Evolutionary conservation across 2,329 filamentous ascomycete genomes (phyloP).

Genomic region (Ampelomyces quisqualis): DNA sequence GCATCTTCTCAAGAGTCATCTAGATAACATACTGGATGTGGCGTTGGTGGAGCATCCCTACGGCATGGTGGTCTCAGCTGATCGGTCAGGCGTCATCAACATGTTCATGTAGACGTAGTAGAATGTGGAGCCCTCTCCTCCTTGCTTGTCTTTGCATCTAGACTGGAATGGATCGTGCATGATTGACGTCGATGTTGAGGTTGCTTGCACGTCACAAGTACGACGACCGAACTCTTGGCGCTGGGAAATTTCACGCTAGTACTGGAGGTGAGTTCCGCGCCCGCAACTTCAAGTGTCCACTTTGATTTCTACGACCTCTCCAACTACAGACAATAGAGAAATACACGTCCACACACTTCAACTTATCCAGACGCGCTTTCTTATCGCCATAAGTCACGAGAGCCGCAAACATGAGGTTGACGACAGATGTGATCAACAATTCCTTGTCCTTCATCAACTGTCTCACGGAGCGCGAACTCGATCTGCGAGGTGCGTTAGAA

Average conservation of each 20-base stretch:
- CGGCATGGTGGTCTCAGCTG: constrained; percentile 87
- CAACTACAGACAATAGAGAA: too few species aligned
- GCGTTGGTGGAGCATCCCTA: constrained; percentile 87
- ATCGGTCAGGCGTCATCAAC: constrained; percentile 86
- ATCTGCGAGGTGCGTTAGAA: constrained; percentile 98
- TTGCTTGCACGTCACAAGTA: too few species aligned
- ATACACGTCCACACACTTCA: neutral
- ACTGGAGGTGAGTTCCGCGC: too few species aligned
- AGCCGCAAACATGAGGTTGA: constrained; percentile 80
- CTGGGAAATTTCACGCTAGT: constrained; percentile 3
- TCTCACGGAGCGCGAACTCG: constrained; percentile 96
- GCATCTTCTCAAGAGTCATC: constrained; percentile 77
- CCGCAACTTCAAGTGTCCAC: neutral
- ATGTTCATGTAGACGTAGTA: constrained; percentile 61
- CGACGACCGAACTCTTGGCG: constrained; percentile 3
- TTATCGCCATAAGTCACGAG: too few species aligned
- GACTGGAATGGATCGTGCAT: neutral
- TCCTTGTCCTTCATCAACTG: constrained; percentile 98
- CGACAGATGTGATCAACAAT: constrained; percentile 87
- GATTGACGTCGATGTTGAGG: too few species aligned
- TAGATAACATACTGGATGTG: constrained; percentile 86
- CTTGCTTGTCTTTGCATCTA: neutral
- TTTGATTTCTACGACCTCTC: too few species aligned
- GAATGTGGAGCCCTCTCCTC: neutral
- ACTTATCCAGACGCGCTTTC: too few species aligned